Evolutionary conservation across 2,329 filamentous ascomycete species (phyloP), one percentile per base, ranked within the genome.

Genomic region (Clarireedia hainanense): DNA sequence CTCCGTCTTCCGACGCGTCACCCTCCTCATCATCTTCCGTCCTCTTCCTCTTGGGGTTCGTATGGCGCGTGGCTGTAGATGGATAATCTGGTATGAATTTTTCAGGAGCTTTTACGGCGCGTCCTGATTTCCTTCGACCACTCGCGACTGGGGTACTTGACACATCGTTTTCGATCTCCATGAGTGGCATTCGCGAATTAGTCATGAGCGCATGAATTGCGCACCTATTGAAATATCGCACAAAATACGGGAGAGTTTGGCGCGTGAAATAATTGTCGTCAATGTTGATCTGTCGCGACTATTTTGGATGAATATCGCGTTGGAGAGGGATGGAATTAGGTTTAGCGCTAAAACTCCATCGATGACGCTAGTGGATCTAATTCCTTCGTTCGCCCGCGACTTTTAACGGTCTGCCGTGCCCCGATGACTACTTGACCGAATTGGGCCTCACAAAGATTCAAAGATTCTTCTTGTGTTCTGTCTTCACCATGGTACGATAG

Each of bases 101-200:
- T 67, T 77, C 70, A 47, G 82, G 81, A 37, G 74, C 75, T 67
- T 75, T 80, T 60, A 81, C 76, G 74, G 83, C 82, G 80, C 83
- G 83, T 81, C 83, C 81, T 39, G 84, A 88, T 62, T 83, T 81
- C 70, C 85, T 84, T 76, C 79, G 78, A 37, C 57, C 60, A 66
- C 75, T 74, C 59, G 76, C 74, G 59, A 74, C 73, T 55, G 78
- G 76, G 59, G 79, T 78, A 61, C 74, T 73, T 66, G 74, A 77
- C 69, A 76, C 75, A 72, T 79, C 79, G 66, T 76, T 78, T 64
- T 81, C 78, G 46, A 69, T 68, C 67, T 78, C 74, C 75, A 78
- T 77, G 65, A 77, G 75, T 63, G 75, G 74, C 69, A 68, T 65
- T 72, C 73, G 70, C 65, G 64, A 68, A 62, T 68, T 65, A 68